These are phyloP conservation scores for Rhododendron ferrugineum DNA, from an alignment of 148 eudicot genomes.

Conservation along the genomic window DNA sequence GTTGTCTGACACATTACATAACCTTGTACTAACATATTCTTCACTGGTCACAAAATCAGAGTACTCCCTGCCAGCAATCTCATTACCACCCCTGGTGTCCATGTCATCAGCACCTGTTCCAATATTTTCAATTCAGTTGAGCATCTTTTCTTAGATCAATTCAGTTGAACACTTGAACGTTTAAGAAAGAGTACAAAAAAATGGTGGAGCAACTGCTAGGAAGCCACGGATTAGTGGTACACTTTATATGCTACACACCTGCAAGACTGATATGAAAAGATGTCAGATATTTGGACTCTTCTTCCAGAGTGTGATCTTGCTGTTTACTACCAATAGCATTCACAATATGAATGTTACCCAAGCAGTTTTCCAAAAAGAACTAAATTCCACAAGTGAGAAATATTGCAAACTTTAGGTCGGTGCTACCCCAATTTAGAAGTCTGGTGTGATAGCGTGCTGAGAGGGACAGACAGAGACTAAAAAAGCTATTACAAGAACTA, in stretches of 20 bases:
- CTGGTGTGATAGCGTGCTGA: not conserved
- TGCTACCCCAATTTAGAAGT: not conserved
- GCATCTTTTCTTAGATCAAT: not conserved
- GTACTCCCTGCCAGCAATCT: constrained; percentile 7
- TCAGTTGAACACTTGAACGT: constrained; percentile 2
- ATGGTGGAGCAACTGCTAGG: not conserved
- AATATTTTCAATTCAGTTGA: constrained; percentile 1
- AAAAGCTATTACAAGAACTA: not conserved
- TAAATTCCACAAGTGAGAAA: not conserved
- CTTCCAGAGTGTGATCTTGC: not conserved
- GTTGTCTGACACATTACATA: constrained; percentile 22
- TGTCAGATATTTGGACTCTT: not conserved
- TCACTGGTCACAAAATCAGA: constrained; percentile 23
- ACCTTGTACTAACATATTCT: constrained; percentile 10
- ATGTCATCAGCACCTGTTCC: constrained; percentile 22
- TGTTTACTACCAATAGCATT: not conserved
- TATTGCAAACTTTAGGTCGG: not conserved
- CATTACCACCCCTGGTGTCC: constrained; percentile 10
- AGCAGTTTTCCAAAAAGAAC: not conserved
- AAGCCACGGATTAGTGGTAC: not conserved
- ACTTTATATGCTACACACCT: not conserved
- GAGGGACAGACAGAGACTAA: not conserved
- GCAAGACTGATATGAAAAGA: not conserved
- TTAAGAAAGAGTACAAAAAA: not conserved
- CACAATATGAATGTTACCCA: too few relatives aligned